These are phyloP conservation scores for Alternaria consortialis DNA, from an alignment of 2,329 filamentous ascomycete species.

Conservation along the genomic window DNA sequence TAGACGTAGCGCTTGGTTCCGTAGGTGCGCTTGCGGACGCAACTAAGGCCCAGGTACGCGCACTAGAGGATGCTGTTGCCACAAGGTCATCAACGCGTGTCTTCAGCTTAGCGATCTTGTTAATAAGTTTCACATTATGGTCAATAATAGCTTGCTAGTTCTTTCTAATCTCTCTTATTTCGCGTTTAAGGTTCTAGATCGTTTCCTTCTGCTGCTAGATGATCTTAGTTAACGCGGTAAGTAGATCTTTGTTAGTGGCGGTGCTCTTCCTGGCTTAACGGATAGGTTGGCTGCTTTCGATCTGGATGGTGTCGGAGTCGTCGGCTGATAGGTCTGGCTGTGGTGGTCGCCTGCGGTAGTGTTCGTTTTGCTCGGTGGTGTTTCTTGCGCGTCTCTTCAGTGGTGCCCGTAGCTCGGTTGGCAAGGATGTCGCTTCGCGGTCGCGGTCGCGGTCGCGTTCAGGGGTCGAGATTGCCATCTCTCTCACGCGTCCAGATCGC, in stretches of 20 bases:
- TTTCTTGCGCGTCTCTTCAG: conserved; percentile 13
- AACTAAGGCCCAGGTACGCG: conserved; percentile 12
- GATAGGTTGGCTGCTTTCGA: conserved; percentile 12
- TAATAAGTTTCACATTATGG: conserved; percentile 13
- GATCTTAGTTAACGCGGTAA: conserved; percentile 10
- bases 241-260: conserved; percentile 15
- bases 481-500: conserved; percentile 3
- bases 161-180: neutral
- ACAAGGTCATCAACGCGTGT: conserved; percentile 13
- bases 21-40: conserved; percentile 3
- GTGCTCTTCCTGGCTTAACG: conserved; percentile 9
- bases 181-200: conserved; percentile 11
- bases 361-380: conserved; percentile 6
- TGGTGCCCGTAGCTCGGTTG: conserved; percentile 4
- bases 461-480: conserved; percentile 6
- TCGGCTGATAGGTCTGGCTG: conserved; percentile 14
- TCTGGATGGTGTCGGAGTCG: conserved; percentile 9
- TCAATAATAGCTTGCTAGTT: conserved; percentile 14
- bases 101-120: conserved; percentile 15
- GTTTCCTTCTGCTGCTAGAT: conserved; percentile 14
- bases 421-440: conserved; percentile 2
- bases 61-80: conserved; percentile 5
- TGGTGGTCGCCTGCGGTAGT: conserved; percentile 5
- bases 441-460: conserved; percentile 1
- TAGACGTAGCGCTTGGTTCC: conserved; percentile 8